A percentile compares a stretch with the other conserved stretches of the same genome.
Evolutionary conservation across 2,329 filamentous ascomycete genomes (phyloP).

Genomic region (Torrubiellomyces zombiae): DNA sequence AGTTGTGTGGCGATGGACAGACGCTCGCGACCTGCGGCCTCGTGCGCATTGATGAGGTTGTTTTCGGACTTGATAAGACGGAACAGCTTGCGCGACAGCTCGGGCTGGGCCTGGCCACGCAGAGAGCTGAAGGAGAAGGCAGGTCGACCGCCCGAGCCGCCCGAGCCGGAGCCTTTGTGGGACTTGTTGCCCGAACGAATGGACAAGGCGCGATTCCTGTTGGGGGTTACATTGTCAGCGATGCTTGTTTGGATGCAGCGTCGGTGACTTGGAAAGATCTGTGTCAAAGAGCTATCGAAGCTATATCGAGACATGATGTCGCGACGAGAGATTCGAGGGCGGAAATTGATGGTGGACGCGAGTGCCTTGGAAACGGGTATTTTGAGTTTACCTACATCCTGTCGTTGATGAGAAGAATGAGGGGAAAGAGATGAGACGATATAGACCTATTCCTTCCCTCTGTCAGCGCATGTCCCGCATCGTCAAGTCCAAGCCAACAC

Average conservation of each 20-base stretch:
- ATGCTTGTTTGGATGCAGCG: constrained; percentile 5
- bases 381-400: no score
- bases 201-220: constrained; percentile 58
- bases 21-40: constrained; percentile 71
- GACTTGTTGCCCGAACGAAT: constrained; percentile 50
- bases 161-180: constrained; percentile 20
- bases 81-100: constrained; percentile 77
- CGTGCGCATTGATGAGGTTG: constrained; percentile 68
- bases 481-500: no score
- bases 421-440: no score
- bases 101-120: constrained; percentile 68
- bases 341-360: no score
- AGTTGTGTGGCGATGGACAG: constrained; percentile 75
- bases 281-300: constrained; percentile 12
- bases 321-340: no score
- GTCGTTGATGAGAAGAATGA: no score
- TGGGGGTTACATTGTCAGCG: constrained; percentile 11
- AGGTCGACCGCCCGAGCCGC: constrained; percentile 32
- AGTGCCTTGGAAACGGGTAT: no score
- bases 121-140: constrained; percentile 78
- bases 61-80: constrained; percentile 93
- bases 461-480: no score
- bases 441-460: no score
- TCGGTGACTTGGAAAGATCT: constrained; percentile 6
- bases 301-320: constrained; percentile 17